These are phyloP conservation scores for Trifolium repens DNA, from an alignment of 306 rosid species.

Conservation along the genomic window DNA sequence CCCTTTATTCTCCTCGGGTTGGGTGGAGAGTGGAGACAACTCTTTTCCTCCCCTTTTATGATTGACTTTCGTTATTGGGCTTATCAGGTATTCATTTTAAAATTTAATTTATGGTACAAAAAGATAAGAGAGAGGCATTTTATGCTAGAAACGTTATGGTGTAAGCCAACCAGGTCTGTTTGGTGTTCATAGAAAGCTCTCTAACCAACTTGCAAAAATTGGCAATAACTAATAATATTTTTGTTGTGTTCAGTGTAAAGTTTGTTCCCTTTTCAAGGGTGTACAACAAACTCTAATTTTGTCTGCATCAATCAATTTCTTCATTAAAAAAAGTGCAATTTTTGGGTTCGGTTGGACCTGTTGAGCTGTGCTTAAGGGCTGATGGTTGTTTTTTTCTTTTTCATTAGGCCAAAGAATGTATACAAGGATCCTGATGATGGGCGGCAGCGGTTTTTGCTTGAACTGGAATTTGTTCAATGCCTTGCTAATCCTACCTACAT, in stretches of 20 bases:
- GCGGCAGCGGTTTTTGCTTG: slow-evolving; percentile 87
- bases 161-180: not conserved
- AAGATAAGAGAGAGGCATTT: not conserved
- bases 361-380: slow-evolving; percentile 11
- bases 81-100: not conserved
- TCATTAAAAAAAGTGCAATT: not conserved
- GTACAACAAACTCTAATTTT: not conserved
- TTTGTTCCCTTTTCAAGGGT: not conserved
- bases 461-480: slow-evolving; percentile 92
- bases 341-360: slow-evolving; percentile 21
- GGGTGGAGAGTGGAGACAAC: not conserved
- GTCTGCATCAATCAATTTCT: not conserved
- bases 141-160: not conserved
- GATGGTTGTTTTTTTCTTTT: slow-evolving; percentile 27
- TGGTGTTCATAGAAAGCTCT: not conserved
- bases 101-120: not conserved
- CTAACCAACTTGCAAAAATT: not conserved
- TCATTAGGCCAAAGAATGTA: slow-evolving; percentile 62
- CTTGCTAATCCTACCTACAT: slow-evolving; percentile 95
- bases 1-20: not conserved
- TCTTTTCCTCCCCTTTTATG: not conserved
- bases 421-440: slow-evolving; percentile 97
- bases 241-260: not conserved
- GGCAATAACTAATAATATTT: not conserved
- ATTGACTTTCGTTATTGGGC: not conserved